Conservation (phyloP, 169 alveolate species). For the Plasmodium gonderi region DNA sequence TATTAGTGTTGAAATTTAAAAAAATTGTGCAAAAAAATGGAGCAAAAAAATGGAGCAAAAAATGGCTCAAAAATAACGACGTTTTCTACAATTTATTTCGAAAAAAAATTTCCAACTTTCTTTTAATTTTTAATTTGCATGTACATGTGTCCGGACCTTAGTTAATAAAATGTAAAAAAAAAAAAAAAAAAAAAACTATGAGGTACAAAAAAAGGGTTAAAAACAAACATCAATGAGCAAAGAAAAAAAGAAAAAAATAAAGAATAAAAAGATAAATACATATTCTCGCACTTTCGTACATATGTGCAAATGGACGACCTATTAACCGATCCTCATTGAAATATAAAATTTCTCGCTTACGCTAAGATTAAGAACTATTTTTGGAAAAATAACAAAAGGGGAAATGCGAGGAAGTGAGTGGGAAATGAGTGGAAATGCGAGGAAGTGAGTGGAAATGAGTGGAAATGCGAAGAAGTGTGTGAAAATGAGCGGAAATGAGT, state of each 20-base stretch:
- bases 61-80: constrained; percentile 4
- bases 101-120: neutral
- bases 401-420: neutral
- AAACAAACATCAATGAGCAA: too few species aligned
- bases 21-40: too few species aligned
- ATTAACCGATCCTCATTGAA: too few species aligned
- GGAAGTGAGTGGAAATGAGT: neutral
- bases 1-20: too few species aligned
- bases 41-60: too few species aligned
- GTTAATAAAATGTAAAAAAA: too few species aligned
- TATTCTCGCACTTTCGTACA: too few species aligned
- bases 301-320: too few species aligned
- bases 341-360: neutral
- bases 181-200: neutral
- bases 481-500: neutral
- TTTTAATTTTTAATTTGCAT: neutral
- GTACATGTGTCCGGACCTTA: neutral
- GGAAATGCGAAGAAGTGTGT: neutral
- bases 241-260: neutral
- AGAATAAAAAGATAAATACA: neutral
- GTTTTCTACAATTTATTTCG: neutral
- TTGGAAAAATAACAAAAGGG: neutral
- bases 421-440: neutral
- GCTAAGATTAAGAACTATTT: neutral
- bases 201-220: neutral